phyloP scores from a whole-genome alignment of 768 basidiomycete species.

The Hygrophoropsis aurantiaca region DNA sequence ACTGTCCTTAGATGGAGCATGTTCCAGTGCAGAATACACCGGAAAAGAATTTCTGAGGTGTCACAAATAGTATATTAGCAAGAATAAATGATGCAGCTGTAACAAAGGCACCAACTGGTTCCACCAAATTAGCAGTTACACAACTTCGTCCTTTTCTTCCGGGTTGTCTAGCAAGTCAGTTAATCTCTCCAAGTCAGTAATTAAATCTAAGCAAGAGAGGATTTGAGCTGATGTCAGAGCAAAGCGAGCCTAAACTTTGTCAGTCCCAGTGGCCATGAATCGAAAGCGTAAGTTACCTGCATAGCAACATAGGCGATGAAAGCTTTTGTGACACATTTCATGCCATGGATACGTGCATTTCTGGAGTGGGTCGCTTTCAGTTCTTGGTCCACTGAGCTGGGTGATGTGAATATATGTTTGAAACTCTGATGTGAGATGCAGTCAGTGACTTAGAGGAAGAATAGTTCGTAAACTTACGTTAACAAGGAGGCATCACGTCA shows the following conservation, averaged over 20 bases:
- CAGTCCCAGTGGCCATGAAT: constrained; percentile 9
- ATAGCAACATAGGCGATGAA: too few relatives aligned
- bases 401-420: constrained; percentile 27
- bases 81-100: too few relatives aligned
- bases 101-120: too few relatives aligned
- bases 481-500: too few relatives aligned
- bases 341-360: constrained; percentile 13
- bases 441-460: too few relatives aligned
- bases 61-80: too few relatives aligned
- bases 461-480: too few relatives aligned
- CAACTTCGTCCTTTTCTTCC: constrained; percentile 12
- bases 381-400: constrained; percentile 2
- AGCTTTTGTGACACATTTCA: constrained; percentile 11
- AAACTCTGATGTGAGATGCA: constrained; percentile 18
- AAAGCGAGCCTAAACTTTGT: neutral
- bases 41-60: too few relatives aligned
- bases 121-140: constrained; percentile 6
- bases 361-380: constrained; percentile 4
- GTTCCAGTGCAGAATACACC: too few relatives aligned
- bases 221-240: constrained; percentile 13
- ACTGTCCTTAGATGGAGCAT: too few relatives aligned
- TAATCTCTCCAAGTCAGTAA: constrained; percentile 16
- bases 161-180: constrained; percentile 17
- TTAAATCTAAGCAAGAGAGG: constrained; percentile 11
- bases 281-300: constrained; percentile 14